A percentile compares a stretch with the other conserved stretches of the same genome.
Evolutionary conservation across 2,329 filamentous ascomycete species (phyloP).

Genomic region (Trichothecium roseum): DNA sequence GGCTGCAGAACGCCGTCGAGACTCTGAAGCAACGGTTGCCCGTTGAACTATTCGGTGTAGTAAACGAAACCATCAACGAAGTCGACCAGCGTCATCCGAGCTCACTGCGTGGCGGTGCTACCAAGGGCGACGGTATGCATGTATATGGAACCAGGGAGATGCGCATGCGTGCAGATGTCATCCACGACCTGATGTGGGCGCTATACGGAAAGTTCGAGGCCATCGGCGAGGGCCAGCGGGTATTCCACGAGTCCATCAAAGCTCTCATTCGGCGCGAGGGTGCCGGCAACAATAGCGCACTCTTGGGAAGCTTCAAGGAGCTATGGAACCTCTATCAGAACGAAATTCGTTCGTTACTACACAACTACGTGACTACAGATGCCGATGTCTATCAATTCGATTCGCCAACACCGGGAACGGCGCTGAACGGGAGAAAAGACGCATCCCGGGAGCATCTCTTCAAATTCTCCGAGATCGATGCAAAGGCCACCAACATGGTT

Average conservation of each 20-base stretch:
- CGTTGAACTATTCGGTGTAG: constrained; percentile 85
- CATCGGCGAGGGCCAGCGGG: constrained; percentile 88
- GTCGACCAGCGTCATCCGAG: constrained; percentile 89
- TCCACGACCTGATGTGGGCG: constrained; percentile 85
- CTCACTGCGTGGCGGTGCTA: constrained; percentile 50
- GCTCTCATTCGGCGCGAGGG: constrained; percentile 79
- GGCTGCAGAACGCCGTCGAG: constrained; percentile 77
- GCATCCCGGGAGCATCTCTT: constrained; percentile 59
- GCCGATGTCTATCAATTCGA: constrained; percentile 61
- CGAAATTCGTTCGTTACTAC: constrained; percentile 86
- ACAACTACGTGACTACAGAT: constrained; percentile 93
- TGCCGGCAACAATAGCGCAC: constrained; percentile 47
- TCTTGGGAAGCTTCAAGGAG: constrained; percentile 87
- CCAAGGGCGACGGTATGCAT: constrained; percentile 44
- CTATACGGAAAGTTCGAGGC: constrained; percentile 95
- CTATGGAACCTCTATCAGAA: constrained; percentile 97
- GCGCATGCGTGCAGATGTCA: constrained; percentile 69
- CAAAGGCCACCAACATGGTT: constrained; percentile 67
- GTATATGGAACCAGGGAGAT: constrained; percentile 61
- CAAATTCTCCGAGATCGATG: constrained; percentile 74
- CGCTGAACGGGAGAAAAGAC: constrained; percentile 35
- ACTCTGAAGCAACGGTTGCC: constrained; percentile 87
- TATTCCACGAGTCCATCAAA: constrained; percentile 85
- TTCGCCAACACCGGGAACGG: constrained; percentile 38
- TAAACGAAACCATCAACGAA: constrained; percentile 90